A percentile compares a stretch with the other conserved stretches of the same genome.
phyloP scores from a whole-genome alignment of 169 alveolate genomes.

The Plasmodium berghei region DNA sequence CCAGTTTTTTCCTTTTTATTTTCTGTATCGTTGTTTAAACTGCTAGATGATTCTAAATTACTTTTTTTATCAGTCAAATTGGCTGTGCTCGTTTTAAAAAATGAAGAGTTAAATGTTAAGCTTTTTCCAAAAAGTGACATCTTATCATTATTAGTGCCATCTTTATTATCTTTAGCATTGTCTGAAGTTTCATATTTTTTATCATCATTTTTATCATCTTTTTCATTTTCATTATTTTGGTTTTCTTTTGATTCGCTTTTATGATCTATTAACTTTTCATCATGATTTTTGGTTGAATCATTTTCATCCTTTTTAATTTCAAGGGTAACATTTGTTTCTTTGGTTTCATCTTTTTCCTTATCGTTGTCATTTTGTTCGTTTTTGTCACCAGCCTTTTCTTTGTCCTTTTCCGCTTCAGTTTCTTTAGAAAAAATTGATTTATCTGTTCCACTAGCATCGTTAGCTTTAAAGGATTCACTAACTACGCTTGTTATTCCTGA shows the following conservation, averaged over 20 bases:
- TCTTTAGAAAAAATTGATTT: neutral
- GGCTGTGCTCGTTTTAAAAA: constrained; percentile 11
- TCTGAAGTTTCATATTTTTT: neutral
- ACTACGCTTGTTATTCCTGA: no score
- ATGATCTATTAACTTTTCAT: neutral
- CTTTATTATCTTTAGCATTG: neutral
- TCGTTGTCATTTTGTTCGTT: constrained; percentile 1
- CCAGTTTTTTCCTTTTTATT: neutral
- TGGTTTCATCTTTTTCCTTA: neutral
- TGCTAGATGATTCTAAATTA: neutral
- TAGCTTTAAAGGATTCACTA: no score
- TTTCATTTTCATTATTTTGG: neutral
- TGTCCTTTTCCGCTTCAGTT: constrained; percentile 14
- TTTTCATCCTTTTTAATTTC: constrained; percentile 20
- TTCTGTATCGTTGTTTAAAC: neutral
- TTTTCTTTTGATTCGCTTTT: neutral
- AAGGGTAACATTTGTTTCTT: neutral
- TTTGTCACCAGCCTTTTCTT: neutral
- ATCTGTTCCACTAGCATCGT: no score
- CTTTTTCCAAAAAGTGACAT: constrained; percentile 6
- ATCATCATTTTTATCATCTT: neutral
- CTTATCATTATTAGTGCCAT: neutral
- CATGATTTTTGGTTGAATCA: neutral
- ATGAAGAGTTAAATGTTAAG: constrained; percentile 16
- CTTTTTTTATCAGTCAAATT: constrained; percentile 9